phyloP scores from a whole-genome alignment of 2,329 filamentous ascomycete genomes.

The Pseudogymnoascus verrucosus region DNA sequence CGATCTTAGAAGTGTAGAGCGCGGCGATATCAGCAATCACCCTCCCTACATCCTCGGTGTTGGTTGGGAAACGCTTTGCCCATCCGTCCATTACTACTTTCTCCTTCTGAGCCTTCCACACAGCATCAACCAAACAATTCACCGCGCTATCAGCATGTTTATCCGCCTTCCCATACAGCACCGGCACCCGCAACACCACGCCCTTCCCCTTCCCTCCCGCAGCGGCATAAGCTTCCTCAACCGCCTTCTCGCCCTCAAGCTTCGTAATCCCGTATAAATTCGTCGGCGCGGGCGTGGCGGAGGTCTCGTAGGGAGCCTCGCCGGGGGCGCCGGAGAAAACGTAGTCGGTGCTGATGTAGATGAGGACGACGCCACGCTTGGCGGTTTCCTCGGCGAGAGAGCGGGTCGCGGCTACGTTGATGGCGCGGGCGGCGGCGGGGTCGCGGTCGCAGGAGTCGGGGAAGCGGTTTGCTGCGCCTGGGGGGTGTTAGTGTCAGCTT shows the following conservation, averaged over 20 bases:
- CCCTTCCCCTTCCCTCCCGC: conserved; percentile 46
- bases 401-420: conserved; percentile 68
- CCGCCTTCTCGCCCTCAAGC: conserved; percentile 61
- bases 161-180: conserved; percentile 73
- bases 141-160: conserved; percentile 69
- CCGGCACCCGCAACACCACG: conserved; percentile 70
- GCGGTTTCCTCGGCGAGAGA: conserved; percentile 60
- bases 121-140: conserved; percentile 68
- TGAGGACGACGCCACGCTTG: conserved; percentile 51
- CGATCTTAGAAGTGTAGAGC: background rate
- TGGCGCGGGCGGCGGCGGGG: conserved; percentile 61
- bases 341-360: conserved; percentile 80
- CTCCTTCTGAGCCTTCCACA: conserved; percentile 63
- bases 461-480: conserved; percentile 79
- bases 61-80: conserved; percentile 77
- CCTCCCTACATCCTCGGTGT: conserved; percentile 77
- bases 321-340: conserved; percentile 66
- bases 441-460: conserved; percentile 79
- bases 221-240: conserved; percentile 51
- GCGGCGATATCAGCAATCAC: conserved; percentile 58
- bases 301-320: conserved; percentile 73
- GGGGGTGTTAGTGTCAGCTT: background rate
- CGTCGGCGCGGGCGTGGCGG: conserved; percentile 57
- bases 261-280: conserved; percentile 76
- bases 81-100: conserved; percentile 77